phyloP scores from a whole-genome alignment of 202 grass and related monocot genomes.

The Saccharum hybrid region DNA sequence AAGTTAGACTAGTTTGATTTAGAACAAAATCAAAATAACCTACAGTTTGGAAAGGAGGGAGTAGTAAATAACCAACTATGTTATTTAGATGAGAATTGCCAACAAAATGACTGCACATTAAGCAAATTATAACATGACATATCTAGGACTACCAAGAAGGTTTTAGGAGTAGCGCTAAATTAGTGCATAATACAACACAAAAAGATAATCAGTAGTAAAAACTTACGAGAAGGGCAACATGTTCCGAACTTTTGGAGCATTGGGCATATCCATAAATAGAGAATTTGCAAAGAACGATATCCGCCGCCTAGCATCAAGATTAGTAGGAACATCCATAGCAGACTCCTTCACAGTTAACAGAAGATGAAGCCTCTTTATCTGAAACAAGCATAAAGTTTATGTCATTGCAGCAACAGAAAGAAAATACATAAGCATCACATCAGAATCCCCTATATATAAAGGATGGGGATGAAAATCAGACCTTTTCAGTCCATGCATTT shows the following conservation, averaged over 20 bases:
- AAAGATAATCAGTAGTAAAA: conserved; percentile 17
- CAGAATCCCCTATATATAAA: conserved; percentile 31
- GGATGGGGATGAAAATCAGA: conserved; percentile 30
- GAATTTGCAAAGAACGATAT: conserved; percentile 99
- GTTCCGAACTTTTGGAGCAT: conserved; percentile 91
- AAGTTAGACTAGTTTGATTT: neutral
- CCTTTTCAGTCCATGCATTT: conserved; percentile 94
- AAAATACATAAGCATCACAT: conserved; percentile 25
- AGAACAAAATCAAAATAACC: neutral
- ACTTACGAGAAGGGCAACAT: conserved; percentile 99
- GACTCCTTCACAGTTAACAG: conserved; percentile 95
- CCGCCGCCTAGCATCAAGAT: conserved; percentile 89
- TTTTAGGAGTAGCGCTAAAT: neutral
- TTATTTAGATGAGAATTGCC: conserved; percentile 4
- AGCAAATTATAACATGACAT: conserved; percentile 8
- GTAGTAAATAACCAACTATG: conserved; percentile 8
- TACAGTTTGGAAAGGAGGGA: neutral
- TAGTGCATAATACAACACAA: neutral
- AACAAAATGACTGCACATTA: neutral
- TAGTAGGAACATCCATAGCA: conserved; percentile 94
- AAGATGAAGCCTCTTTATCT: conserved; percentile 97
- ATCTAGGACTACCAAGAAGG: conserved; percentile 10
- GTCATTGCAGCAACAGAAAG: conserved; percentile 38
- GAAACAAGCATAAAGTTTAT: conserved; percentile 36
- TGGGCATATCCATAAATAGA: conserved; percentile 98